phyloP scores from a whole-genome alignment of 331 rosid genomes.

The Dryas integrifolia region DNA sequence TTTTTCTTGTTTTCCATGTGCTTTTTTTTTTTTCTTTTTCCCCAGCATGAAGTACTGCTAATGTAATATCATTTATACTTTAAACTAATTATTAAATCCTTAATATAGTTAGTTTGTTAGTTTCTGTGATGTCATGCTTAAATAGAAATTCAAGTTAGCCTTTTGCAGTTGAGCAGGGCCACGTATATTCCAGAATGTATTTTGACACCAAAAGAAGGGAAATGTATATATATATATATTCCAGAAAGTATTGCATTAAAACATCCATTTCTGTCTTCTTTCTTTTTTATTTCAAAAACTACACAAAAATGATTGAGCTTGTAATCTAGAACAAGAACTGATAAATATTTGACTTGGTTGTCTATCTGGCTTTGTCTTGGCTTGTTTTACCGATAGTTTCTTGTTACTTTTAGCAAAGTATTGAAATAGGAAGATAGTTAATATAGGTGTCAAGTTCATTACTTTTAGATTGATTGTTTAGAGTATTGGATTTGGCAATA shows the following conservation, averaged over 20 bases:
- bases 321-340: neutral
- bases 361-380: neutral
- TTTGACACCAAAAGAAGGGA: too few species aligned
- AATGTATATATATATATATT: too few species aligned
- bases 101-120: neutral
- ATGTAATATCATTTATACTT: neutral
- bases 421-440: too few species aligned
- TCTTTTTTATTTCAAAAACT: too few species aligned
- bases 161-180: neutral
- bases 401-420: too few species aligned
- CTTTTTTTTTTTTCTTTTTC: neutral
- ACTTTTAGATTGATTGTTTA: too few species aligned
- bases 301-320: neutral
- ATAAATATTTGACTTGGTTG: neutral
- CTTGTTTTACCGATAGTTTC: too few species aligned
- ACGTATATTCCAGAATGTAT: too few species aligned
- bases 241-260: too few species aligned
- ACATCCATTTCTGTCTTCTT: neutral
- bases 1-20: neutral
- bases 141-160: neutral
- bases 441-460: too few species aligned
- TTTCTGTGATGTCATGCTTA: neutral
- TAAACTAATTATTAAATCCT: neutral
- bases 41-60: neutral
- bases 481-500: too few species aligned